phyloP scores from a whole-genome alignment of 225 moss, liverwort and hornwort species.

The Physcomitrellopsis africana region DNA sequence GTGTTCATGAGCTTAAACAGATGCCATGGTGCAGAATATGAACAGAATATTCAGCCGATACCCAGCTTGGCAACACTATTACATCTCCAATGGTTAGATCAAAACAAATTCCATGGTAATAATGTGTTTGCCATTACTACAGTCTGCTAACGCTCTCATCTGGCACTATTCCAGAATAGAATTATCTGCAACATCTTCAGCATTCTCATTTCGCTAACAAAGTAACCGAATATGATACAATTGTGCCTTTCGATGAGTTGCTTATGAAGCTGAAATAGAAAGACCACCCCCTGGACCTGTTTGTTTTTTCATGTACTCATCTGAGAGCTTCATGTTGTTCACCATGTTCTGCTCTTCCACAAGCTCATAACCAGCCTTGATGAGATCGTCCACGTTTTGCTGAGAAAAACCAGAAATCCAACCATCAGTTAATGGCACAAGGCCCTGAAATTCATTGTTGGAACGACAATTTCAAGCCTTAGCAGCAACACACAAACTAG shows the following conservation, averaged over 20 bases:
- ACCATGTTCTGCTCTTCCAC: constrained; percentile 66
- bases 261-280: constrained; percentile 25
- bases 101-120: too few relatives aligned
- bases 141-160: too few relatives aligned
- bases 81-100: too few relatives aligned
- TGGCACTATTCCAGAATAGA: too few relatives aligned
- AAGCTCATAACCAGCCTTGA: constrained; percentile 57
- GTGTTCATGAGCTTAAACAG: too few relatives aligned
- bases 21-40: too few relatives aligned
- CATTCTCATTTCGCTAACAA: too few relatives aligned
- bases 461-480: background rate
- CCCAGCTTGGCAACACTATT: too few relatives aligned
- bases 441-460: background rate
- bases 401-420: constrained; percentile 18
- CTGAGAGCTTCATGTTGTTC: constrained; percentile 67
- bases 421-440: background rate
- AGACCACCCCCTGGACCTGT: constrained; percentile 45
- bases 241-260: background rate
- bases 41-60: too few relatives aligned
- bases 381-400: constrained; percentile 58
- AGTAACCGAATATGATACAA: background rate
- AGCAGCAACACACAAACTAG: background rate
- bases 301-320: constrained; percentile 73
- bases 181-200: too few relatives aligned
- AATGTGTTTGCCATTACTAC: too few relatives aligned